A percentile compares a stretch with the other conserved stretches of the same genome.
These are phyloP conservation scores for Arthrobotrys sphaeroides DNA, from an alignment of 2,329 filamentous ascomycete genomes.

Conservation along the genomic window DNA sequence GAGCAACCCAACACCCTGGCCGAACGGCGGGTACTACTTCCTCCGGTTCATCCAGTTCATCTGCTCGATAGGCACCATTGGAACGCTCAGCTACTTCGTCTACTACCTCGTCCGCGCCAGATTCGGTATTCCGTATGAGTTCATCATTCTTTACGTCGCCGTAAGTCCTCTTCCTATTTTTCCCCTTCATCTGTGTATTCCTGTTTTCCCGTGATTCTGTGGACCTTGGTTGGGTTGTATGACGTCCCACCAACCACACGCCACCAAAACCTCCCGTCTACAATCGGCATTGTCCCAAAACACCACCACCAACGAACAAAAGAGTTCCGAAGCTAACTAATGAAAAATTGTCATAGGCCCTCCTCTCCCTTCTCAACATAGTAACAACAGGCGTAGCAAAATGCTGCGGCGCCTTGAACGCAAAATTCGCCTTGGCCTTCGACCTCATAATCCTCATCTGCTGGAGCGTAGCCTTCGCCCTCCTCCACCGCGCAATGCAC, in stretches of 20 bases:
- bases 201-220: background rate
- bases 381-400: conserved; percentile 45
- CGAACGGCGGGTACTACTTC: conserved; percentile 52
- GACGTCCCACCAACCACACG: background rate
- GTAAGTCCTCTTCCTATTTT: conserved; percentile 24
- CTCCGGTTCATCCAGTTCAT: conserved; percentile 43
- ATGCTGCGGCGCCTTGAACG: conserved; percentile 51
- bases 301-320: background rate
- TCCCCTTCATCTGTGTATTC: background rate
- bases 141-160: conserved; percentile 48
- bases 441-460: conserved; percentile 33
- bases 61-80: conserved; percentile 40
- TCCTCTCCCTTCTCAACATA: conserved; percentile 45
- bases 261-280: background rate
- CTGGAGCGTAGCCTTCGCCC: conserved; percentile 37
- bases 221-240: background rate
- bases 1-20: conserved; percentile 52
- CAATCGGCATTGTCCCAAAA: background rate
- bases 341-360: conserved; percentile 10
- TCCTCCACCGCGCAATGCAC: conserved; percentile 41
- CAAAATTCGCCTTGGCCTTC: conserved; percentile 39
- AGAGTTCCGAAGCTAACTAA: background rate
- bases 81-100: conserved; percentile 47
- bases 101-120: conserved; percentile 44
- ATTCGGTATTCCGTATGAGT: conserved; percentile 37